Conservation (phyloP, 306 rosid species). For the Begonia fuchsioides region DNA sequence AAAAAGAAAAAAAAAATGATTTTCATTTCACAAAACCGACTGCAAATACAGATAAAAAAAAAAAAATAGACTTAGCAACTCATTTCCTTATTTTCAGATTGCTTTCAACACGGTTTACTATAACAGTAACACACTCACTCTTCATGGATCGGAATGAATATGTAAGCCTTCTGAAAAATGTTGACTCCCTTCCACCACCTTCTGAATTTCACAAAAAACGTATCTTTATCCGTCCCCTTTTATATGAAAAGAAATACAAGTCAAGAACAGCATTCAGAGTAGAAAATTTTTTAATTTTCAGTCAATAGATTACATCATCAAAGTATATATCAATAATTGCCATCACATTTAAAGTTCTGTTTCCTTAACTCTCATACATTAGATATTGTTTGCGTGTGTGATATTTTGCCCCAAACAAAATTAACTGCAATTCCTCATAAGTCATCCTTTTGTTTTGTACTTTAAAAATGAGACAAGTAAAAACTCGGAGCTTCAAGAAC, state of each 20-base stretch:
- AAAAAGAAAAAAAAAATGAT: too few relatives aligned
- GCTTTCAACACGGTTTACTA: neutral
- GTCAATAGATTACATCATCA: too few relatives aligned
- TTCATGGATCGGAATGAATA: conserved; percentile 78
- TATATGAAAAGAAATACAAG: conserved; percentile 21
- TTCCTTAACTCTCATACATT: too few relatives aligned
- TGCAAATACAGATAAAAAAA: neutral
- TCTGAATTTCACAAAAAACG: conserved; percentile 59
- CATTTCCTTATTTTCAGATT: neutral
- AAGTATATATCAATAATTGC: too few relatives aligned
- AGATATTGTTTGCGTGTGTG: neutral
- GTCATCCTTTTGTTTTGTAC: too few relatives aligned
- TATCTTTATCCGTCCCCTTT: conserved; percentile 40
- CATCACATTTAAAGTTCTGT: too few relatives aligned
- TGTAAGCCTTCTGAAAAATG: conserved; percentile 77
- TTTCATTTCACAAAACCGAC: too few relatives aligned
- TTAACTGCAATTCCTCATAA: too few relatives aligned
- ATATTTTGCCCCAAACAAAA: too few relatives aligned
- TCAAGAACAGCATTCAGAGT: conserved; percentile 4
- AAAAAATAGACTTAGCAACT: neutral
- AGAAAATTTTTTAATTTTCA: neutral
- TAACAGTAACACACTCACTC: conserved; percentile 34
- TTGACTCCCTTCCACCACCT: conserved; percentile 98
- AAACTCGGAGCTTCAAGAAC: neutral
- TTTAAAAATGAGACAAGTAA: neutral